Percentiles rank a stretch among this genome's conserved stretches.
Conservation (phyloP, 2,329 filamentous ascomycete species). For the Dothistroma pini region DNA sequence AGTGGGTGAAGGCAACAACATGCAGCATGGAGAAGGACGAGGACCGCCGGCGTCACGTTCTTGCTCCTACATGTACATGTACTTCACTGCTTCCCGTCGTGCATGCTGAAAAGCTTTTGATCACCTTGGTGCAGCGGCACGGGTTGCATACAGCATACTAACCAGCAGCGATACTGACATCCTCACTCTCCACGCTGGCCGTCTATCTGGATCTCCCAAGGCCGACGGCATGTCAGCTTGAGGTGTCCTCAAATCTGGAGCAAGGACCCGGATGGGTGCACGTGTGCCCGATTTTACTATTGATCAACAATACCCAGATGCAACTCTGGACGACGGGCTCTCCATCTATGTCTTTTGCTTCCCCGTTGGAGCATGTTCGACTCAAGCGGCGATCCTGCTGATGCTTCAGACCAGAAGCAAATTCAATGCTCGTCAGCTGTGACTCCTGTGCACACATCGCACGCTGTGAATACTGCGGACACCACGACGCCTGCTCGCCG, state of each 20-base stretch:
- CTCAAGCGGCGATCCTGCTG: neutral
- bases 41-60: neutral
- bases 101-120: neutral
- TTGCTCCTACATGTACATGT: neutral
- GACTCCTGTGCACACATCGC: neutral
- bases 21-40: neutral
- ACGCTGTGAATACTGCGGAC: neutral
- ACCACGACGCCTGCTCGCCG: neutral
- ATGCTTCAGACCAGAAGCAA: neutral
- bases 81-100: neutral
- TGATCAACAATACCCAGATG: neutral
- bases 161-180: slow-evolving; percentile 2
- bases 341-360: neutral
- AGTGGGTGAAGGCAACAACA: neutral
- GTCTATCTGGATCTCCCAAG: neutral
- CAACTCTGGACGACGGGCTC: neutral
- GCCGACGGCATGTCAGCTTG: neutral
- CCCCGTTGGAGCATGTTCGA: slow-evolving; percentile 4
- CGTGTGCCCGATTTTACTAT: neutral
- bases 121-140: slow-evolving; percentile 3
- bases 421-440: neutral
- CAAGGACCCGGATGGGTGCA: neutral
- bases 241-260: neutral
- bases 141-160: slow-evolving; percentile 3
- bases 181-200: neutral